Evolutionary conservation across 2,329 filamentous ascomycete genomes (phyloP).

Genomic region (Arthrobotrys sphaeroides): DNA sequence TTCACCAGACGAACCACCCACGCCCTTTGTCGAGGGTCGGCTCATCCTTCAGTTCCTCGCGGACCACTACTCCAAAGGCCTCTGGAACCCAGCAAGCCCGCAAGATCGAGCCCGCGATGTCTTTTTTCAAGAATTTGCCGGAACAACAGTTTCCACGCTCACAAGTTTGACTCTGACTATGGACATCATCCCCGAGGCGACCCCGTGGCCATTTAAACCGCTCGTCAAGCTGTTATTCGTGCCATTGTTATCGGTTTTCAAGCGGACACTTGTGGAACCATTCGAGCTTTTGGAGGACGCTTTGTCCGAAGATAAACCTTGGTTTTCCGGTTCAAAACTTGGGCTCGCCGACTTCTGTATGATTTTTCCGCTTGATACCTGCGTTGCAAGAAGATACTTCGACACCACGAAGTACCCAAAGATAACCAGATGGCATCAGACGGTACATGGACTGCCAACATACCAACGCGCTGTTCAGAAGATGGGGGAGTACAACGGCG

Average conservation of each 20-base stretch:
- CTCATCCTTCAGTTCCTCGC: slow-evolving; percentile 43
- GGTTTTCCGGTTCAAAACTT: slow-evolving; percentile 41
- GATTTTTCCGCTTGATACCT: slow-evolving; percentile 42
- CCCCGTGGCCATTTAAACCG: slow-evolving; percentile 43
- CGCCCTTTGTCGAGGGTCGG: slow-evolving; percentile 37
- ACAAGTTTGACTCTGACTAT: slow-evolving; percentile 29
- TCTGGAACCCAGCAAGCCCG: slow-evolving; percentile 20
- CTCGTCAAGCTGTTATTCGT: slow-evolving; percentile 34
- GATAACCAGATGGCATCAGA: slow-evolving; percentile 26
- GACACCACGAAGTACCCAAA: slow-evolving; percentile 41
- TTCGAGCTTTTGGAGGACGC: slow-evolving; percentile 42
- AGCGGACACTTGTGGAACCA: slow-evolving; percentile 8
- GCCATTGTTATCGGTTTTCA: slow-evolving; percentile 19
- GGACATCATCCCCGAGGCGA: slow-evolving; percentile 36
- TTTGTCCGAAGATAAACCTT: slow-evolving; percentile 35
- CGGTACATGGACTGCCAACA: slow-evolving; percentile 14
- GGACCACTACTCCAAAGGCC: slow-evolving; percentile 24
- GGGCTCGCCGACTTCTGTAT: slow-evolving; percentile 43
- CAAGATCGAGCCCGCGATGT: slow-evolving; percentile 25
- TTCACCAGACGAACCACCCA: slow-evolving; percentile 41
- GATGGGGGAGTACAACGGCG: slow-evolving; percentile 23
- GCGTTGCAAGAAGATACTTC: slow-evolving; percentile 34
- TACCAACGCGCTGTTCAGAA: slow-evolving; percentile 29
- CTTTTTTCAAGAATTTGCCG: slow-evolving; percentile 45
- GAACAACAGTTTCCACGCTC: slow-evolving; percentile 10